These are phyloP conservation scores for Pholiota microspora DNA, from an alignment of 768 basidiomycete species.

Conservation along the genomic window DNA sequence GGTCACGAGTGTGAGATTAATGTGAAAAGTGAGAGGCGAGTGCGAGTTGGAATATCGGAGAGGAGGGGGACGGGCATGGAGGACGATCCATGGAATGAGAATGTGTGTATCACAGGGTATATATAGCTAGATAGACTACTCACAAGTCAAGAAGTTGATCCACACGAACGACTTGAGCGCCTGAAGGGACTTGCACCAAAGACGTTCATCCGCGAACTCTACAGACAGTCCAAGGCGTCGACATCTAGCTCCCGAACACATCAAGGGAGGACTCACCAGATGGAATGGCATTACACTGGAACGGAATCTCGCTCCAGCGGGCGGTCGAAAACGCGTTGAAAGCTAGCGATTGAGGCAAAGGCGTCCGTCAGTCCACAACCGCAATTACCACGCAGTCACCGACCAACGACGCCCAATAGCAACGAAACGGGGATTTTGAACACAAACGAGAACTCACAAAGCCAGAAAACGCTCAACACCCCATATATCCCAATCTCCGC, in stretches of 20 bases:
- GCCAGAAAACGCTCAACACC: slow-evolving; percentile 50
- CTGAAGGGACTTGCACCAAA: slow-evolving; percentile 55
- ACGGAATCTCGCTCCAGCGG: slow-evolving; percentile 49
- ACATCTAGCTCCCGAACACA: not conserved
- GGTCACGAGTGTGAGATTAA: not conserved
- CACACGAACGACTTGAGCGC: slow-evolving; percentile 58
- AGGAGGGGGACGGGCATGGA: not conserved
- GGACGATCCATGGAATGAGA: too few species aligned
- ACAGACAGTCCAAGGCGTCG: not conserved
- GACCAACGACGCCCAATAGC: too few species aligned
- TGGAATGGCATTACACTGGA: slow-evolving; percentile 48
- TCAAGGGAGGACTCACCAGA: slow-evolving; percentile 29
- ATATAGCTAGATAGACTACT: slow-evolving; percentile 17
- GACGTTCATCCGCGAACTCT: slow-evolving; percentile 42
- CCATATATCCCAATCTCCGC: slow-evolving; percentile 46
- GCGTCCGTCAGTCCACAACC: not conserved
- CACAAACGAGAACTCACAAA: slow-evolving; percentile 37
- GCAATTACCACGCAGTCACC: too few species aligned
- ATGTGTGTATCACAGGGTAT: too few species aligned
- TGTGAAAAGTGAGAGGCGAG: not conserved
- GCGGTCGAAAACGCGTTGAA: slow-evolving; percentile 62
- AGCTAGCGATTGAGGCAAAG: slow-evolving; percentile 28
- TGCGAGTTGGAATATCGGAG: not conserved
- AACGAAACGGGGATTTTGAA: too few species aligned
- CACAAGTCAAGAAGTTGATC: slow-evolving; percentile 54